Percentiles rank a stretch among this genome's conserved stretches.
phyloP scores from a whole-genome alignment of 1,284 basidiomycete species.

The Bondarzewia mesenterica region DNA sequence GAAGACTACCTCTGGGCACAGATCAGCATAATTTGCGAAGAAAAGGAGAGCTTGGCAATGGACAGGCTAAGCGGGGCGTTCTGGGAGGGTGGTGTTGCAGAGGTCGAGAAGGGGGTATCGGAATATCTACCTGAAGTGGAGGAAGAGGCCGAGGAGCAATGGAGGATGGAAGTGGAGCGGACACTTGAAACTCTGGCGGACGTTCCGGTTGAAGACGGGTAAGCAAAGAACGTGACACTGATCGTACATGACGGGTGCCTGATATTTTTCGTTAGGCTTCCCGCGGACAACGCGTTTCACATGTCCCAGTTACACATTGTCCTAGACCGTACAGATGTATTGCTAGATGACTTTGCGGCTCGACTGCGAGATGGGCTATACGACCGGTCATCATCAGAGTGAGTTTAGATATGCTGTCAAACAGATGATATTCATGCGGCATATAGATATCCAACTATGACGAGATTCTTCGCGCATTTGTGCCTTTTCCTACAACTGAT shows the following conservation, averaged over 20 bases:
- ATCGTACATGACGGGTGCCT: no score
- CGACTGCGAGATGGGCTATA: conserved; percentile 47
- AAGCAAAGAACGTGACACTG: no score
- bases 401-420: no score
- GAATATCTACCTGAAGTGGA: conserved; percentile 20
- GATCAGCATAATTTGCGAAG: conserved; percentile 79
- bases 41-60: conserved; percentile 62
- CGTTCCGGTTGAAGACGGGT: conserved; percentile 56
- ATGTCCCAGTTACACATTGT: conserved; percentile 84
- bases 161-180: conserved; percentile 50
- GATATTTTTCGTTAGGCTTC: conserved; percentile 35
- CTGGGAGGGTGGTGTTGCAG: conserved; percentile 60
- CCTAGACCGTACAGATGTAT: conserved; percentile 57
- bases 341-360: conserved; percentile 70
- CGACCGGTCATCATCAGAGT: conserved; percentile 53
- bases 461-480: conserved; percentile 93
- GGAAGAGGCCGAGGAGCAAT: conserved; percentile 48
- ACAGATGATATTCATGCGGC: no score
- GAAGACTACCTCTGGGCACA: conserved; percentile 95
- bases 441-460: conserved; percentile 55
- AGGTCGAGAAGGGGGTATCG: not conserved
- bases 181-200: conserved; percentile 45
- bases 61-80: conserved; percentile 43
- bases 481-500: conserved; percentile 86
- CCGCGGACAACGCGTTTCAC: conserved; percentile 79